Base-by-base conservation (phyloP, 768 basidiomycete species). In the Exsudoporus frostii region DNA sequence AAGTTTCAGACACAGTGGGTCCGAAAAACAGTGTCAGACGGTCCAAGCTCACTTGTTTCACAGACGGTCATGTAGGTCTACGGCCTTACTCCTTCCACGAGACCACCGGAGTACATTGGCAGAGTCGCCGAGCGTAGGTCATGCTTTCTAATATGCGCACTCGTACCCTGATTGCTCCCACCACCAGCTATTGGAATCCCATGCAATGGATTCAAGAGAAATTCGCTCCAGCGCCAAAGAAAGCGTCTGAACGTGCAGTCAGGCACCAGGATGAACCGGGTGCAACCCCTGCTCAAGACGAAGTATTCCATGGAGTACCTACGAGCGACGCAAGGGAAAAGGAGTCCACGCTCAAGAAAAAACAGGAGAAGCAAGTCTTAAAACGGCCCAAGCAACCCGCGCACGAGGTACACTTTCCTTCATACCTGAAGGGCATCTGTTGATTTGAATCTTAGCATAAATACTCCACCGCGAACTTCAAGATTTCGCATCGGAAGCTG, bases 401-500 rank as follows among this genome's bases (percentile, higher is more conserved):
- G 39, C 60, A 45, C n/a, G 64, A 71, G 64, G 69, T 71, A 59
- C 33, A 7, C 15, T 39, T 48, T 22, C 43, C 41, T 37, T 36
- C 11, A 27, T 50, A 5, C 29, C 7, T 19, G 33, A 48, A 45
- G 19, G 19, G 25, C n/a, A 38, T 48, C 9, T 43, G 17, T 36
- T 53, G 46, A 58, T 40, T 32, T 38, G 50, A 29, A 50, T 48
- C 46, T 37, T 55, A 97, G 93, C 93, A 96, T 75, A 90, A 92
- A 76, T 93, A 91, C 69, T 92, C 90, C 20, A 98, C 95, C 0
- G 85, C 88, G 17, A 84, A 84, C 68, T 96, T 97, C 78, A 95
- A 94, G 72, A 91, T 94, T 39, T 96, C 93, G 4, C 89, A 87
- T 62, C 83, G 95, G 51, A 99, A 98, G 70, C 77, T 99, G 51